These are phyloP conservation scores for Paraphaeosphaeria sporulosa DNA, from an alignment of 2,329 filamentous ascomycete genomes.

Conservation along the genomic window DNA sequence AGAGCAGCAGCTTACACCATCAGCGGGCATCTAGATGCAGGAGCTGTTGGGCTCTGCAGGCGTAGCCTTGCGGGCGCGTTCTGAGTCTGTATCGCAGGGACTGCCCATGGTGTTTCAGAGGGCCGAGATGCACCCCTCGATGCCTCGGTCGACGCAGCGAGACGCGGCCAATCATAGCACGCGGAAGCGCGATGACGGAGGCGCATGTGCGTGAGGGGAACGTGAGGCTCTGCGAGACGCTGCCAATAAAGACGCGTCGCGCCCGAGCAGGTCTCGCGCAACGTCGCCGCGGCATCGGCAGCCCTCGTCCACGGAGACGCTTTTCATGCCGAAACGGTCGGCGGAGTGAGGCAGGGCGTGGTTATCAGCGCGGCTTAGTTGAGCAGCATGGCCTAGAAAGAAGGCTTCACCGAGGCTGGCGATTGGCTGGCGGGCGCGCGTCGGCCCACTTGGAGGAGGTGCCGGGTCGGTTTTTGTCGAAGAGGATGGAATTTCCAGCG, in stretches of 20 bases:
- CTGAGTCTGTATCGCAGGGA: neutral
- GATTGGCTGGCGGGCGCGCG: conserved; percentile 9
- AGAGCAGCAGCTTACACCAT: conserved; percentile 8
- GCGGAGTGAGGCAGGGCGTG: conserved; percentile 3
- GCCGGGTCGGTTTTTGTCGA: conserved; percentile 9
- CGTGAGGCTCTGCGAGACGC: conserved; percentile 14
- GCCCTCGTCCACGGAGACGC: neutral
- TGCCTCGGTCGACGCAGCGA: conserved; percentile 21
- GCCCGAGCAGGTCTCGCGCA: neutral
- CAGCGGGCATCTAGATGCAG: conserved; percentile 3
- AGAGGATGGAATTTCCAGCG: conserved; percentile 12
- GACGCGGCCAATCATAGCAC: conserved; percentile 27
- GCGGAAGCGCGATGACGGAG: conserved; percentile 24
- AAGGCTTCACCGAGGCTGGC: neutral
- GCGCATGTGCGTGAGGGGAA: conserved; percentile 11
- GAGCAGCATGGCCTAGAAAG: conserved; percentile 26
- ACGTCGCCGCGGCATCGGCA: too few species aligned
- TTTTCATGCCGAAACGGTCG: neutral
- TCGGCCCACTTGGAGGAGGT: conserved; percentile 22
- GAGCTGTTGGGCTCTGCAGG: neutral
- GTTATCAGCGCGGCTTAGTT: conserved; percentile 18
- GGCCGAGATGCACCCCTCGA: conserved; percentile 21
- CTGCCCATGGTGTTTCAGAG: neutral
- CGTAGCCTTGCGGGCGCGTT: neutral
- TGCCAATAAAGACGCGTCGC: neutral